These are phyloP conservation scores for Colletotrichum gigasporum DNA, from an alignment of 2,329 filamentous ascomycete genomes.

Conservation along the genomic window DNA sequence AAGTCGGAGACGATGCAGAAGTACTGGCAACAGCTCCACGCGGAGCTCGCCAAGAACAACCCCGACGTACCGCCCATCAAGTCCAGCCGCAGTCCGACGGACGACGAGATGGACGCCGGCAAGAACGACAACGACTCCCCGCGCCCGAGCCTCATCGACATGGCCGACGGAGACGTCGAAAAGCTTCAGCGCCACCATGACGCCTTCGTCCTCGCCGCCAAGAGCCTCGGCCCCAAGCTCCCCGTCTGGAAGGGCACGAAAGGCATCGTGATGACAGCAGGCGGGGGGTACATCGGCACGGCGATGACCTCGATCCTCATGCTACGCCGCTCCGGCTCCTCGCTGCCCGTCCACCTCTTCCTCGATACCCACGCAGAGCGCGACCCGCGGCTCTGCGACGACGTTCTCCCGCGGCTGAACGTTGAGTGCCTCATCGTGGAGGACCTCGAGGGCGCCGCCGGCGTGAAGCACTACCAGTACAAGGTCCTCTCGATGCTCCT, in stretches of 20 bases:
- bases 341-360: constrained; percentile 54
- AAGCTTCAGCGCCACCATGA: constrained; percentile 19
- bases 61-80: constrained; percentile 17
- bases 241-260: constrained; percentile 43
- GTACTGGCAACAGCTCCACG: constrained; percentile 27
- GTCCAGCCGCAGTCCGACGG: not conserved
- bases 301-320: constrained; percentile 60
- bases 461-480: constrained; percentile 58
- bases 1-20: not conserved
- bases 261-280: constrained; percentile 61
- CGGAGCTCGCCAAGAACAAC: constrained; percentile 3
- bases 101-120: constrained; percentile 24
- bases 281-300: constrained; percentile 56
- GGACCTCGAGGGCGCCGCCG: constrained; percentile 35
- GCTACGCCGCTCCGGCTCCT: constrained; percentile 59
- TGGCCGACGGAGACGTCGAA: constrained; percentile 6
- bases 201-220: constrained; percentile 43
- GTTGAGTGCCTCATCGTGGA: constrained; percentile 44
- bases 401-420: constrained; percentile 39
- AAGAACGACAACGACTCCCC: constrained; percentile 10
- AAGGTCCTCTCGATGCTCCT: constrained; percentile 67
- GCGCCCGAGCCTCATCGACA: constrained; percentile 25
- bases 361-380: constrained; percentile 43
- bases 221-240: constrained; percentile 42
- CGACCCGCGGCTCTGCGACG: constrained; percentile 42